Conservation (phyloP, 164 flowering plant species). For the Platanus orientalis region DNA sequence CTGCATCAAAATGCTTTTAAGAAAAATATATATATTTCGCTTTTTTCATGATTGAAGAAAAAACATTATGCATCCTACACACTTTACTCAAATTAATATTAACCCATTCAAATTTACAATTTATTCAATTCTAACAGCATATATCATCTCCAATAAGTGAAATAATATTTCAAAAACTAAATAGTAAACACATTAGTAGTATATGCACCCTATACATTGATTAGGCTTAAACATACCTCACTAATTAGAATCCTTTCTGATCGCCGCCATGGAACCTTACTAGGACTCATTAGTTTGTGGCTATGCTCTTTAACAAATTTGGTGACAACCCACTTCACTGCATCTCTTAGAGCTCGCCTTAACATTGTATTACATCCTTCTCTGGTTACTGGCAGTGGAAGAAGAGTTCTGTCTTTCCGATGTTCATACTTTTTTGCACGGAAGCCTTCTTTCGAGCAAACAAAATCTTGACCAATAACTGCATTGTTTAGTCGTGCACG, state of each 20-base stretch:
- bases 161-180: too few species aligned
- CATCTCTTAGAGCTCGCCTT: slow-evolving; percentile 34
- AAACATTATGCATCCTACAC: too few species aligned
- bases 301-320: slow-evolving; percentile 36
- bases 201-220: not conserved
- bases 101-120: too few species aligned
- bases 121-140: too few species aligned
- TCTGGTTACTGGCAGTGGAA: slow-evolving; percentile 45
- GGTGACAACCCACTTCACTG: slow-evolving; percentile 38
- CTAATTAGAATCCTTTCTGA: slow-evolving; percentile 30
- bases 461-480: slow-evolving; percentile 53
- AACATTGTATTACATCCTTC: slow-evolving; percentile 50
- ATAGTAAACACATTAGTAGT: too few species aligned
- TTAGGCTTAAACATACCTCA: slow-evolving; percentile 30
- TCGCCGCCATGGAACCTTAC: slow-evolving; percentile 40
- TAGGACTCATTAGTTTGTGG: slow-evolving; percentile 36
- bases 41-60: too few species aligned
- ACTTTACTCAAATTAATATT: too few species aligned
- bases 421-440: slow-evolving; percentile 37
- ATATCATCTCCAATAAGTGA: too few species aligned
- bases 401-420: slow-evolving; percentile 44
- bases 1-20: too few species aligned
- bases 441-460: slow-evolving; percentile 51
- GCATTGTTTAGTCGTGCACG: slow-evolving; percentile 36
- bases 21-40: too few species aligned